Evolutionary conservation across 495 filamentous ascomycete species (phyloP), one percentile per base, ranked within the genome.

Genomic region (Corynascus novoguineensis): DNA sequence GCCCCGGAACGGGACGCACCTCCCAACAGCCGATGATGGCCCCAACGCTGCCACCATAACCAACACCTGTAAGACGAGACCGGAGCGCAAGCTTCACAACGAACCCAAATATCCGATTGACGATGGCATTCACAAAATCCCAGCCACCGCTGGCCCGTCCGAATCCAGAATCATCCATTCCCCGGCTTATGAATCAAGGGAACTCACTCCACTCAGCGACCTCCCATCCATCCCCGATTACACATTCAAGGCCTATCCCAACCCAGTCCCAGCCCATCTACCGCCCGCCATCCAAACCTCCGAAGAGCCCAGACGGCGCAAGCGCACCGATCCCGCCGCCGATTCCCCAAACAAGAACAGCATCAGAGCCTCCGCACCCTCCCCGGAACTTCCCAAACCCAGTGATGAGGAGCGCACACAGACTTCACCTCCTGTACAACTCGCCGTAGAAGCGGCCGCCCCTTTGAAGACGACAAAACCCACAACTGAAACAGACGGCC

Each of bases 201-300:
- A 55, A 21, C 32, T 47, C n/a, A 55, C 32, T 0, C 31, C 42
- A 8, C 14, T 48, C 22, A 55, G 53, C 42, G 42, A 55, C 32
- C 0, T 47, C n/a, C 8, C 31, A 15, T n/a, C 53, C 0, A 24
- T 5, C 7, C 17, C 7, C 14, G 53, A 55, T 15, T 38, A 31
- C 9, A 48, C 42, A 8, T 55, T 55, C 53, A 55, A 55, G 42
- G 31, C 31, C 17, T 54, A 34, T 7, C 51, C 51, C 11, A 45
- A 54, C 38, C 51, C 51, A 1, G 8, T 19, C 19, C n/a, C 38
- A 17, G 1, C 37, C 5, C 8, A 19, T 42, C 25, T 25, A 12
- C 3, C n/a, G 32, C 22, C 22, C 34, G 14, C 28, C 34, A 1
- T 40, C 19, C n/a, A 6, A 1, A 40, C 34, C 4, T 35, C 27